Evolutionary conservation across 495 filamentous ascomycete genomes (phyloP), one percentile per base, ranked within the genome.

Genomic region (Pseudevernia furfuracea): DNA sequence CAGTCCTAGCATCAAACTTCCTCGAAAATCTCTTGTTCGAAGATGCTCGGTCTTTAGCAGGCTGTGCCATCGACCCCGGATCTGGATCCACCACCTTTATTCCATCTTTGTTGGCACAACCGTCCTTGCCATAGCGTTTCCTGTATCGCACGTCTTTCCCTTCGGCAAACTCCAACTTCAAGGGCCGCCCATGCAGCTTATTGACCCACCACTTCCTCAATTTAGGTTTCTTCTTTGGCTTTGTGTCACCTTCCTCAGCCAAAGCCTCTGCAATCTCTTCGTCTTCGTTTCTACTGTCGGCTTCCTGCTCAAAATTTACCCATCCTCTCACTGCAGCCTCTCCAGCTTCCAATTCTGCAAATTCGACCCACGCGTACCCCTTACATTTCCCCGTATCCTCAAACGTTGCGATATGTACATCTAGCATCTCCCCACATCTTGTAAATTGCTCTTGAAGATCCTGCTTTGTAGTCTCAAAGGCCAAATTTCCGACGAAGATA

Each of bases 301-400:
- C 72, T 28, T 74, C 80, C 61, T 89, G 85, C 63, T 80, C 78
- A 49, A 87, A 76, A 69, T 84, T 80, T 57, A 91, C 80, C 71
- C 84, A 96, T 3, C 95, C 95, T 66, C 83, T 87, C 67, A 96
- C 91, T 11, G 92, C 94, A 70, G 83, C 84, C 68, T 85, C 79
- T 0, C 89, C 91, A 0, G 86, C 83, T 25, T 88, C 86, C 23
- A 90, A 67, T 32, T 91, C 86, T 71, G 86, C 85, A 76, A 97
- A 99, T 46, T 88, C 87, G 57, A 97, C 85, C 89, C 94, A 97
- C 25, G 87, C 92, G 79, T 89, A 99, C 1, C 94, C 94, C 78
- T 97, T 97, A 79, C 95, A 97, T 78, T 97, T 97, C 34, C 94
- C 95, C 46, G 87, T 85, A 71, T 99, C 95, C 73, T 97, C 91